Percentiles rank a stretch among this genome's conserved stretches.
Evolutionary conservation across 257 asterid species (phyloP).

Genomic region (Lithospermum erythrorhizon): DNA sequence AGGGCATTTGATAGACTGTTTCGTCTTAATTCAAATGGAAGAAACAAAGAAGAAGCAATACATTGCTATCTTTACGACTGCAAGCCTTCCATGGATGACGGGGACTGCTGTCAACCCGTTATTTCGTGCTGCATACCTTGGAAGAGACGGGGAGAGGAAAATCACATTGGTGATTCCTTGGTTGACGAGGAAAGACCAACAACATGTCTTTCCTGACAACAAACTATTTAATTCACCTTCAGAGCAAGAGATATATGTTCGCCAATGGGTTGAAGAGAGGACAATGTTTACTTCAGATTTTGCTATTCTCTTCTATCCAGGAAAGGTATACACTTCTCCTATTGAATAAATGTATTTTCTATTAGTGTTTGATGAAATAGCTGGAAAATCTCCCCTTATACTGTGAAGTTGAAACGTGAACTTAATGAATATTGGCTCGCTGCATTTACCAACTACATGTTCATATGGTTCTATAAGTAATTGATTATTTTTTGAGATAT

Average conservation of each 20-base stretch:
- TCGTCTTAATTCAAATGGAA: not conserved
- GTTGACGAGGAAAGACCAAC: slow-evolving; percentile 4
- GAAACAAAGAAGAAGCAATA: not conserved
- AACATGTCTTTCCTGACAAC: slow-evolving; percentile 42
- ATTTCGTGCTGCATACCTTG: slow-evolving; percentile 9
- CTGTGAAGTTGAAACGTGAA: too few relatives aligned
- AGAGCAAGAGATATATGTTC: slow-evolving; percentile 77
- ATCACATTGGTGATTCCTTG: slow-evolving; percentile 10
- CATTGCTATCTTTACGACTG: slow-evolving; percentile 6
- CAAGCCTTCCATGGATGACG: slow-evolving; percentile 15
- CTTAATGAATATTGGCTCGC: too few relatives aligned
- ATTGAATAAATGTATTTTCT: too few relatives aligned
- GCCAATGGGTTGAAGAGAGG: slow-evolving; percentile 82
- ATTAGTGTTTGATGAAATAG: too few relatives aligned
- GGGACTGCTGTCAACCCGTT: slow-evolving; percentile 12
- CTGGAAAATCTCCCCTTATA: too few relatives aligned
- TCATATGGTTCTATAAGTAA: too few relatives aligned
- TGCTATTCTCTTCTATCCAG: slow-evolving; percentile 66
- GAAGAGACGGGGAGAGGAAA: slow-evolving; percentile 1
- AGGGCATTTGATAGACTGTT: not conserved
- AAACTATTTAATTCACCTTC: slow-evolving; percentile 56
- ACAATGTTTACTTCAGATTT: slow-evolving; percentile 51
- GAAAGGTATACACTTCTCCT: slow-evolving; percentile 38
- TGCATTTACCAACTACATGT: too few relatives aligned
- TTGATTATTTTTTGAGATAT: too few relatives aligned